Evolutionary conservation across 345 rosid species (phyloP).

Genomic region (Salix viminalis): DNA sequence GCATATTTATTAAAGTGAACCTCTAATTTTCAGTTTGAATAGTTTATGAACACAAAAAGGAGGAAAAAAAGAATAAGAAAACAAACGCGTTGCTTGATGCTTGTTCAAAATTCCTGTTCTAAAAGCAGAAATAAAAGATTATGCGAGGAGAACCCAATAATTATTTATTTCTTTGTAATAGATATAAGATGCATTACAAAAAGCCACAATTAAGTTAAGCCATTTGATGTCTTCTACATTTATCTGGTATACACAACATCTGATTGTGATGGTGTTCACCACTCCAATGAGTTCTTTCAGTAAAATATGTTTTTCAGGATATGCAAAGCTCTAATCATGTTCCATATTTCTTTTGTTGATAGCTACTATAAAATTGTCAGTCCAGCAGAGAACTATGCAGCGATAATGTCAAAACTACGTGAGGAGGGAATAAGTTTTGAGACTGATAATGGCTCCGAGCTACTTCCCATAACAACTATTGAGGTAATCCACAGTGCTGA

Average conservation of each 20-base stretch:
- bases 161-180: not conserved
- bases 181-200: not conserved
- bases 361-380: slow-evolving; percentile 83
- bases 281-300: not conserved
- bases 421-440: slow-evolving; percentile 76
- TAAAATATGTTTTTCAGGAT: not conserved
- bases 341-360: slow-evolving; percentile 3
- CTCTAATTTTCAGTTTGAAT: not conserved
- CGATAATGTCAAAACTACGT: slow-evolving; percentile 56
- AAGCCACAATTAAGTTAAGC: not conserved
- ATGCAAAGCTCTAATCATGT: slow-evolving; percentile 7
- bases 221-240: not conserved
- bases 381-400: slow-evolving; percentile 61
- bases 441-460: slow-evolving; percentile 90
- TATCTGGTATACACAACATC: not conserved
- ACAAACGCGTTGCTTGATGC: not conserved
- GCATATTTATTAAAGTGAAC: not conserved
- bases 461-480: slow-evolving; percentile 60
- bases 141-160: not conserved
- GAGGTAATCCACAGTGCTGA: slow-evolving; percentile 48
- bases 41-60: not conserved
- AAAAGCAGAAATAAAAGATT: not conserved
- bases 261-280: not conserved
- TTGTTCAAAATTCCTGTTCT: not conserved
- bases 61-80: no score